Conservation (phyloP, 345 rosid species). For the Luvunga scandens region DNA sequence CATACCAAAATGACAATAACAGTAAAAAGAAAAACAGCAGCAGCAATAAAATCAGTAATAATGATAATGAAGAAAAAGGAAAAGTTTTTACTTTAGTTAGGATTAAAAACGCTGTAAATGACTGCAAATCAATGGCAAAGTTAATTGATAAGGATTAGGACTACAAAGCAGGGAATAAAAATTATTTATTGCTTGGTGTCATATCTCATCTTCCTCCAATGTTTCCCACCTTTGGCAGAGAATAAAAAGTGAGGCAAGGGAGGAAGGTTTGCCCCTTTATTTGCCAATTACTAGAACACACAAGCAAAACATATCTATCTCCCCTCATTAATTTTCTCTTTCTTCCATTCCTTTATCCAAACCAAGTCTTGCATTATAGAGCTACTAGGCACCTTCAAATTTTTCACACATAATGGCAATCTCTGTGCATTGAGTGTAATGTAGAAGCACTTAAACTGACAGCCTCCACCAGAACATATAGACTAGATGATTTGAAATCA, state of each 20-base stretch:
- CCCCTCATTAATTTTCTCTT: not conserved
- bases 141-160: not conserved
- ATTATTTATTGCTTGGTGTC: not conserved
- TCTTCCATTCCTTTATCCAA: not conserved
- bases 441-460: not conserved
- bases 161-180: not conserved
- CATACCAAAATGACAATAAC: not conserved
- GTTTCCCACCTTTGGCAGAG: not conserved
- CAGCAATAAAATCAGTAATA: not conserved
- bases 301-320: not conserved
- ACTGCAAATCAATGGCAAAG: not conserved
- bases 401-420: not conserved
- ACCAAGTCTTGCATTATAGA: not conserved
- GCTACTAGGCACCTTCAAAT: conserved; percentile 1
- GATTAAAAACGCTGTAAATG: not conserved
- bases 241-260: not conserved
- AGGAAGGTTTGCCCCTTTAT: conserved; percentile 2
- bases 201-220: not conserved
- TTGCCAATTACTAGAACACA: not conserved
- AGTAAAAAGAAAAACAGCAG: not conserved
- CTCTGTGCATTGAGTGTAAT: no score
- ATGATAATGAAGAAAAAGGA: not conserved
- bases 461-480: not conserved
- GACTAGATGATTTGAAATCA: not conserved
- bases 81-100: not conserved